Evolutionary conservation across 176 grass and related monocot genomes (phyloP), one percentile per base, ranked within the genome.

Genomic region (Eragrostis curvula): DNA sequence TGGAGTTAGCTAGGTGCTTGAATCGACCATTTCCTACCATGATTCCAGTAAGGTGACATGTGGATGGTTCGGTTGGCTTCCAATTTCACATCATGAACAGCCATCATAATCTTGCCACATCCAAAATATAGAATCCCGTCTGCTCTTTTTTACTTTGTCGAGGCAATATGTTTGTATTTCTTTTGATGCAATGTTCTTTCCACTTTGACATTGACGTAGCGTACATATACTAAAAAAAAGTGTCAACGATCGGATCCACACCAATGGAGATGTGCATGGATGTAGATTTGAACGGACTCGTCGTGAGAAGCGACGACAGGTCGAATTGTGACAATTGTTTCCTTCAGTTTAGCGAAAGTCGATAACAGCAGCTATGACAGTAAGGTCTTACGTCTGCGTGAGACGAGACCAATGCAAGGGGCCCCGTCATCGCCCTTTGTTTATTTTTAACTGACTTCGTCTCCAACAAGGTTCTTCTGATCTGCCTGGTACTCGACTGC

Each of bases 21-120:
- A 43, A 25, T 68, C 21, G 78, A 80, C 77, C 21, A 50, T 2
- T 52, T 79, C 61, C 61, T 66, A 76, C 52, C n/a, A 55, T 15
- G 23, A 20, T 44, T 41, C 36, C 55, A 20, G 8, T 27, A 21
- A 73, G 9, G 9, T 6, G 55, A 45, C 21, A 3, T 28, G 12
- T 28, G 11, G 58, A 61, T 61, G 58, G 58, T 61, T 27, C 24
- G 24, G 24, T 9, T 12, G 24, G 58, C 58, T 61, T 61, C 55
- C 21, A 24, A 58, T 28, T 23, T 61, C 58, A 8, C 12, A 28
- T 61, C 58, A 27, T 61, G 24, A 28, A 15, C 24, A 62, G 4
- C 58, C 24, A 29, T 29, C 59, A 62, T 28, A 28, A 14, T 29
- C 59, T 29, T 29, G 62, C 16, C 56, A 59, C 11, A 59, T 24